Evolutionary conservation across 164 flowering plant genomes (phyloP).

Genomic region (Berberis thunbergii): DNA sequence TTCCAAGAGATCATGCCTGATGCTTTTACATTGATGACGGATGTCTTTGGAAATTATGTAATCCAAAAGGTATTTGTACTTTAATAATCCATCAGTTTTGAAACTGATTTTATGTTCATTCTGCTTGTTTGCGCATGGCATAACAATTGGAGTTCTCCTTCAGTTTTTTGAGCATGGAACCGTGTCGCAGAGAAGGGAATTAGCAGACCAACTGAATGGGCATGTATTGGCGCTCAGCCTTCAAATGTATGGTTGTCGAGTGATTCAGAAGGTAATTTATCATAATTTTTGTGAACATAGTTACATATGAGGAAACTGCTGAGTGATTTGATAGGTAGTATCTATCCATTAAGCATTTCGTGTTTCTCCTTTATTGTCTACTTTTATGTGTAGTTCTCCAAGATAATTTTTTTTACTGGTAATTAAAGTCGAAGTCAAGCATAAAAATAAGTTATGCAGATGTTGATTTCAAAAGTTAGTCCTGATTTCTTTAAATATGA

Average conservation of each 20-base stretch:
- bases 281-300: background rate
- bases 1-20: constrained; percentile 85
- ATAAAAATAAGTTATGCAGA: too few species aligned
- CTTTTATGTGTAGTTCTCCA: too few species aligned
- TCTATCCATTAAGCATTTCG: too few species aligned
- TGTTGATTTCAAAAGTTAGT: too few species aligned
- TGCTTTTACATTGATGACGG: constrained; percentile 89
- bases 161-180: constrained; percentile 90
- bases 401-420: too few species aligned
- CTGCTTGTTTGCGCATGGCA: background rate
- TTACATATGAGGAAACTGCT: background rate
- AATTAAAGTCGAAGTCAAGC: too few species aligned
- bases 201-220: constrained; percentile 65
- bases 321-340: too few species aligned
- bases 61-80: constrained; percentile 76
- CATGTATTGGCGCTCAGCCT: constrained; percentile 71
- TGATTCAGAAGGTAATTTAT: constrained; percentile 66
- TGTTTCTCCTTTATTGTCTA: too few species aligned
- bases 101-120: background rate
- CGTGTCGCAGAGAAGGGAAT: constrained; percentile 60
- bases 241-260: constrained; percentile 94
- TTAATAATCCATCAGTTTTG: background rate
- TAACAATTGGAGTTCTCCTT: constrained; percentile 7
- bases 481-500: too few species aligned
- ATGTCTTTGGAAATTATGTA: constrained; percentile 98